Evolutionary conservation across 1,284 basidiomycete species (phyloP).

Genomic region (Meira nashicola): DNA sequence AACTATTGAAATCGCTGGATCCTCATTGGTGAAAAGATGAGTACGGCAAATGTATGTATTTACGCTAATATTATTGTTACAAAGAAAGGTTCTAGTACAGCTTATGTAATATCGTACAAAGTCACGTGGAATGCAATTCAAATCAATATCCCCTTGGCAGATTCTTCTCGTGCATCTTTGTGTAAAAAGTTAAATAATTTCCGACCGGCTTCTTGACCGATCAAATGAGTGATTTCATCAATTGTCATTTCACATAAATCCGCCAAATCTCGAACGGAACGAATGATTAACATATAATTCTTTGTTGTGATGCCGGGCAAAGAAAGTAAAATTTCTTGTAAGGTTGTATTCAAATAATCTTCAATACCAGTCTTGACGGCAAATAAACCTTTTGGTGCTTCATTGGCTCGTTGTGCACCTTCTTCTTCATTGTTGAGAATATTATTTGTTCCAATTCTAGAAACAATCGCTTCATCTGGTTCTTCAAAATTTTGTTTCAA

Average conservation of each 20-base stretch:
- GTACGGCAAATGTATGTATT: too few species aligned
- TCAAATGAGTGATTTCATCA: slow-evolving; percentile 65
- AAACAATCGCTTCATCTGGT: slow-evolving; percentile 78
- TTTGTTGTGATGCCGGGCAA: slow-evolving; percentile 70
- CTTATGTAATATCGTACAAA: too few species aligned
- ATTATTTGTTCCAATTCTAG: slow-evolving; percentile 51
- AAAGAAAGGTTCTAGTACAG: too few species aligned
- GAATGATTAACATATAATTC: slow-evolving; percentile 81
- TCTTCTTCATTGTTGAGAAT: slow-evolving; percentile 4
- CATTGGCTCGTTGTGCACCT: neutral
- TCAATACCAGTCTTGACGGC: slow-evolving; percentile 14
- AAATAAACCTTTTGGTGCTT: neutral
- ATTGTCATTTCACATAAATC: slow-evolving; percentile 69
- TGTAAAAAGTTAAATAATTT: slow-evolving; percentile 55
- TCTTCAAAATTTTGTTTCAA: slow-evolving; percentile 79
- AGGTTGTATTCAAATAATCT: slow-evolving; percentile 32
- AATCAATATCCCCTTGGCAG: neutral
- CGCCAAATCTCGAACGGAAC: slow-evolving; percentile 68
- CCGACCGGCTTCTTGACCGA: slow-evolving; percentile 78
- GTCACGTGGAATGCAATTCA: too few species aligned
- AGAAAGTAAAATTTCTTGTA: slow-evolving; percentile 55
- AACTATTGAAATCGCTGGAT: too few species aligned
- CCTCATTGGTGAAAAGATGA: too few species aligned
- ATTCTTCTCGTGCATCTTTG: neutral
- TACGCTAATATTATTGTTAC: too few species aligned